Conservation (phyloP, 768 basidiomycete species). For the Jaapia argillacea region DNA sequence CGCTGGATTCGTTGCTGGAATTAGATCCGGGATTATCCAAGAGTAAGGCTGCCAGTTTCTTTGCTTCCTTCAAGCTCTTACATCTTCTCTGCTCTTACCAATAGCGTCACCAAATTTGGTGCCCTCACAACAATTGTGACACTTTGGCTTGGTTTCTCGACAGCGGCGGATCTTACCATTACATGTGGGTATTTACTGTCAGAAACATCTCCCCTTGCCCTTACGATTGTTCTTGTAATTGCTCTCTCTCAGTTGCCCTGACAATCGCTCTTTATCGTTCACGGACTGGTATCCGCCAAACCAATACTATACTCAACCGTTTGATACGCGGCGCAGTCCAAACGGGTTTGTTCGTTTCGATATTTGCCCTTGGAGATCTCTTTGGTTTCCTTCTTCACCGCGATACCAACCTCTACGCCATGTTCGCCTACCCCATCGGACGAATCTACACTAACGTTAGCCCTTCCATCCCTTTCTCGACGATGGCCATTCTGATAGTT, state of each 20-base stretch:
- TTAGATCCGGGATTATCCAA: constrained; percentile 30
- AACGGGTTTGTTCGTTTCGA: constrained; percentile 40
- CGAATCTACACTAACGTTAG: constrained; percentile 38
- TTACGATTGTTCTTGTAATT: background rate
- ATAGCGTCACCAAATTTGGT: background rate
- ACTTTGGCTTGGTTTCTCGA: constrained; percentile 38
- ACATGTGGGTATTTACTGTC: constrained; percentile 27
- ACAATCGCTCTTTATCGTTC: constrained; percentile 26
- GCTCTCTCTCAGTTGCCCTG: constrained; percentile 13
- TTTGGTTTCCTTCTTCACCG: constrained; percentile 22
- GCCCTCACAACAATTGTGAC: constrained; percentile 29
- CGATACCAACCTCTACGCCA: constrained; percentile 21
- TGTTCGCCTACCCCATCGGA: constrained; percentile 30
- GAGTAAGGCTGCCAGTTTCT: constrained; percentile 21
- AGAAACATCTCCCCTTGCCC: background rate
- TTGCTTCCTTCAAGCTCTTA: too few species aligned
- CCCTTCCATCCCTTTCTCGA: background rate
- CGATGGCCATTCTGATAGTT: too few species aligned
- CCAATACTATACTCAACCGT: constrained; percentile 41
- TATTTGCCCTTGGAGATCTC: constrained; percentile 41
- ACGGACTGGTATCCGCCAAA: constrained; percentile 40
- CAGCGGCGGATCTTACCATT: constrained; percentile 32
- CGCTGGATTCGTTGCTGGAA: constrained; percentile 26
- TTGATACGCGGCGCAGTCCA: constrained; percentile 46
- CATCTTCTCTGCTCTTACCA: background rate